Evolutionary conservation across 768 basidiomycete species (phyloP).

Genomic region (Podaxis mareebaensis): DNA sequence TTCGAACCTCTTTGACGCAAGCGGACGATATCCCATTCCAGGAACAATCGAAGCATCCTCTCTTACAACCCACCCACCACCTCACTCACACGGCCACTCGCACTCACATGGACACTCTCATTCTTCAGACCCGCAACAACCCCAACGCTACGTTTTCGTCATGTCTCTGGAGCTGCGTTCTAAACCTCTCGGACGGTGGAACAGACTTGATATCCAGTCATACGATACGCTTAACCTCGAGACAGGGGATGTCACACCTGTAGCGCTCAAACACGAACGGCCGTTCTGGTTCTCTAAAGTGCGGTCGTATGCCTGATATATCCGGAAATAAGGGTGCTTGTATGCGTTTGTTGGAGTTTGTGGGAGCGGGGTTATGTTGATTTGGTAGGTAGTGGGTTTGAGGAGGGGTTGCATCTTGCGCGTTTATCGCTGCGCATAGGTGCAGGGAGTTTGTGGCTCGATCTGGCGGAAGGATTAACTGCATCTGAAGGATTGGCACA

Average conservation of each 20-base stretch:
- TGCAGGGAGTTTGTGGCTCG: too few species aligned
- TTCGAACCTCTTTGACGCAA: conserved; percentile 64
- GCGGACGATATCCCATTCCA: conserved; percentile 33
- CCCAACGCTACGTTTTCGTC: conserved; percentile 61
- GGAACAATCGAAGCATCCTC: background rate
- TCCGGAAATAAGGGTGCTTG: too few species aligned
- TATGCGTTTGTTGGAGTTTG: background rate
- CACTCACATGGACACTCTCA: conserved; percentile 4
- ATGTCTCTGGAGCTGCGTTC: conserved; percentile 75
- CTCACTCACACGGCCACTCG: conserved; percentile 12
- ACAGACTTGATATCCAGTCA: conserved; percentile 69
- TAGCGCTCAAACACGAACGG: conserved; percentile 79
- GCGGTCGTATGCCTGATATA: conserved; percentile 50
- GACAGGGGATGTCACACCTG: conserved; percentile 68
- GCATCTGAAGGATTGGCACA: background rate
- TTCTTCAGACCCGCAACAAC: conserved; percentile 24
- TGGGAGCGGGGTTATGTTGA: background rate
- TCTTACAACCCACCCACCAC: conserved; percentile 16
- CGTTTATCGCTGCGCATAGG: too few species aligned
- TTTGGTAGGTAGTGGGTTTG: too few species aligned
- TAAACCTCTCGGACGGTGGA: conserved; percentile 83
- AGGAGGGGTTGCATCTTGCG: too few species aligned
- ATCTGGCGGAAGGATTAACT: too few species aligned
- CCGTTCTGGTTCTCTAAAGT: conserved; percentile 97
- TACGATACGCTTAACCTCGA: conserved; percentile 80